Evolutionary conservation across 768 basidiomycete species (phyloP).

Genomic region (Kockovaella imperatae): DNA sequence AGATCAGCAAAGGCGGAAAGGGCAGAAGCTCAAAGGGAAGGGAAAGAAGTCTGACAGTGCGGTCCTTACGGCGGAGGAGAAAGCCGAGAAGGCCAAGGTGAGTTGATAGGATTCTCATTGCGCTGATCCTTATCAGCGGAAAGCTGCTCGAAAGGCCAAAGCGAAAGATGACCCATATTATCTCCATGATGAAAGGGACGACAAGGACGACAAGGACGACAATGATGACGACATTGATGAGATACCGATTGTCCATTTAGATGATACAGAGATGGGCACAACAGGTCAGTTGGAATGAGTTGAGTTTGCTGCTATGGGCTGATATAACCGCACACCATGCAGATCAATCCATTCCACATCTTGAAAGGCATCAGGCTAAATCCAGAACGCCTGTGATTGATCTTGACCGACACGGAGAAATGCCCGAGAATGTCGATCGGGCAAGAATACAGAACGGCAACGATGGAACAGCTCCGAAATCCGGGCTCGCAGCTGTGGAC

Average conservation of each 20-base stretch:
- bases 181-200: slow-evolving; percentile 53
- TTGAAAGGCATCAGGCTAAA: neutral
- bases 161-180: slow-evolving; percentile 86
- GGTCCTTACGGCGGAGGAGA: slow-evolving; percentile 45
- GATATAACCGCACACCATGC: neutral
- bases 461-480: no score
- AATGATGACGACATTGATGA: slow-evolving; percentile 60
- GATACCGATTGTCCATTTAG: slow-evolving; percentile 81
- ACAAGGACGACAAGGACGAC: slow-evolving; percentile 41
- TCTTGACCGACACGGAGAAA: slow-evolving; percentile 68
- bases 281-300: neutral
- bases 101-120: slow-evolving; percentile 18
- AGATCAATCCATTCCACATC: neutral
- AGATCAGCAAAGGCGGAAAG: slow-evolving; percentile 17
- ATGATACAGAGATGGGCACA: slow-evolving; percentile 43
- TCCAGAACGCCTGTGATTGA: slow-evolving; percentile 20
- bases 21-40: slow-evolving; percentile 29
- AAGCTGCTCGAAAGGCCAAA: slow-evolving; percentile 65
- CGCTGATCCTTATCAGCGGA: slow-evolving; percentile 51
- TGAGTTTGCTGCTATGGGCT: neutral
- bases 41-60: slow-evolving; percentile 47
- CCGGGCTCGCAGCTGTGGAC: slow-evolving; percentile 28
- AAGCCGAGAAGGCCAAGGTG: slow-evolving; percentile 57
- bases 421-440: slow-evolving; percentile 56
- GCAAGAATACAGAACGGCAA: neutral